These are phyloP conservation scores for Malassezia brasiliensis DNA, from an alignment of 1,284 basidiomycete species.

Conservation along the genomic window DNA sequence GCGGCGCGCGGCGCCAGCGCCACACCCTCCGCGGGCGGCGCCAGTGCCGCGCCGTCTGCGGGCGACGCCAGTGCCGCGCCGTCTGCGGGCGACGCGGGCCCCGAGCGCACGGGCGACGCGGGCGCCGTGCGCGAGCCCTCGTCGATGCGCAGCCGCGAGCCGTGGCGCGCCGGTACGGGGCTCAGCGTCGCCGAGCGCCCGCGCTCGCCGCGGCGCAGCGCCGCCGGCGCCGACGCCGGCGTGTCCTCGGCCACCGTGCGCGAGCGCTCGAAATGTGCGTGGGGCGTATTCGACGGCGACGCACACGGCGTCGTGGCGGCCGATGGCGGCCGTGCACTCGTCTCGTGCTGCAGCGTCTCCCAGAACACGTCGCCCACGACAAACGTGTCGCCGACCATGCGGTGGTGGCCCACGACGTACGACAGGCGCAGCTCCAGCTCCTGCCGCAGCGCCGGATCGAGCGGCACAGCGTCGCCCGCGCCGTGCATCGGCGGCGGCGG, in stretches of 20 bases:
- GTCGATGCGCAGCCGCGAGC: too few relatives aligned
- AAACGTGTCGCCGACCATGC: conserved; percentile 40
- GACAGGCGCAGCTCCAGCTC: not conserved
- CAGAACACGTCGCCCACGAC: conserved; percentile 35
- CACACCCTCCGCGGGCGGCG: too few relatives aligned
- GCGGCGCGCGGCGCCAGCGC: too few relatives aligned
- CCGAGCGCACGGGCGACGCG: not conserved
- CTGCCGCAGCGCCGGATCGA: not conserved
- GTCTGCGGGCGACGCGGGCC: too few relatives aligned
- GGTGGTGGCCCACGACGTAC: not conserved
- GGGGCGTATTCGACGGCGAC: too few relatives aligned
- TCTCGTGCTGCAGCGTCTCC: conserved; percentile 14
- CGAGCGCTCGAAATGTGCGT: not conserved
- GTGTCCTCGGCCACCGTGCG: too few relatives aligned
- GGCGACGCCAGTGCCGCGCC: too few relatives aligned
- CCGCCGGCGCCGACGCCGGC: too few relatives aligned
- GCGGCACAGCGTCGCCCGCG: not conserved
- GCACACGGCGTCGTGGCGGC: too few relatives aligned
- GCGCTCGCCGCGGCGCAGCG: too few relatives aligned
- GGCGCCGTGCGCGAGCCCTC: not conserved
- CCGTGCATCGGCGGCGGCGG: not conserved
- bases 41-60: too few relatives aligned
- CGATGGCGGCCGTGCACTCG: not conserved
- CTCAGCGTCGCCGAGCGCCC: not conserved
- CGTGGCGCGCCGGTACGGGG: not conserved